Evolutionary conservation across 805 yeast species (phyloP).

Genomic region (Isabelozyma heimii): DNA sequence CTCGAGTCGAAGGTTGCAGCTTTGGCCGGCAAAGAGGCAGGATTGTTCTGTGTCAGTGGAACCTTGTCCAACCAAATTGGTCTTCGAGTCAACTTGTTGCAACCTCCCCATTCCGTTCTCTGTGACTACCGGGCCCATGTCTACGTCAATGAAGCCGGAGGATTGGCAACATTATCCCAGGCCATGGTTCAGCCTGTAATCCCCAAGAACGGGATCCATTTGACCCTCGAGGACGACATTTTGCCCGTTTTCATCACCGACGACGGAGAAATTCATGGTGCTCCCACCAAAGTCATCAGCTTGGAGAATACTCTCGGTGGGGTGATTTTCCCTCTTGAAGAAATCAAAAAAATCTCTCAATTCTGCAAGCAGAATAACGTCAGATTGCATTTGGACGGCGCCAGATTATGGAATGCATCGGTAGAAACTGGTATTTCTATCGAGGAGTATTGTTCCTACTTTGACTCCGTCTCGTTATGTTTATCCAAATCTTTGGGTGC

Average conservation of each 20-base stretch:
- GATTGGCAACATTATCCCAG: slow-evolving; percentile 41
- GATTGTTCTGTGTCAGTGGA: slow-evolving; percentile 40
- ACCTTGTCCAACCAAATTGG: slow-evolving; percentile 43
- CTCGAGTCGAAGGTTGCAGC: slow-evolving; percentile 33
- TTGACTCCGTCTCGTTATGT: slow-evolving; percentile 43
- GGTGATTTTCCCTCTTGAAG: slow-evolving; percentile 38
- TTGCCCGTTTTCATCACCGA: slow-evolving; percentile 36
- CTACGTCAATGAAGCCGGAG: slow-evolving; percentile 40
- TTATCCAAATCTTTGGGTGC: slow-evolving; percentile 43
- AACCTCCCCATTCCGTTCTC: slow-evolving; percentile 40
- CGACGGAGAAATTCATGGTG: slow-evolving; percentile 44
- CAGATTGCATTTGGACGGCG: slow-evolving; percentile 42
- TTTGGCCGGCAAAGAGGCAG: slow-evolving; percentile 39
- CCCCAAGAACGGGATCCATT: slow-evolving; percentile 32
- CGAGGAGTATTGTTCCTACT: slow-evolving; percentile 37
- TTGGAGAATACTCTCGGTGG: slow-evolving; percentile 46
- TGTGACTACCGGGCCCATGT: slow-evolving; percentile 40
- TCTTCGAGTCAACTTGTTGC: slow-evolving; percentile 34
- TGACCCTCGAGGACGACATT: slow-evolving; percentile 39
- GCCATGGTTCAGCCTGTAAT: slow-evolving; percentile 39
- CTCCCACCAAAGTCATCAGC: slow-evolving; percentile 43
- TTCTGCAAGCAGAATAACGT: slow-evolving; percentile 34
- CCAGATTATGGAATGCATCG: slow-evolving; percentile 44
- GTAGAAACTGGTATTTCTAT: slow-evolving; percentile 37
- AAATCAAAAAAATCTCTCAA: slow-evolving; percentile 31